phyloP scores from a whole-genome alignment of 2,329 filamentous ascomycete genomes.

The Akanthomyces lecanii region DNA sequence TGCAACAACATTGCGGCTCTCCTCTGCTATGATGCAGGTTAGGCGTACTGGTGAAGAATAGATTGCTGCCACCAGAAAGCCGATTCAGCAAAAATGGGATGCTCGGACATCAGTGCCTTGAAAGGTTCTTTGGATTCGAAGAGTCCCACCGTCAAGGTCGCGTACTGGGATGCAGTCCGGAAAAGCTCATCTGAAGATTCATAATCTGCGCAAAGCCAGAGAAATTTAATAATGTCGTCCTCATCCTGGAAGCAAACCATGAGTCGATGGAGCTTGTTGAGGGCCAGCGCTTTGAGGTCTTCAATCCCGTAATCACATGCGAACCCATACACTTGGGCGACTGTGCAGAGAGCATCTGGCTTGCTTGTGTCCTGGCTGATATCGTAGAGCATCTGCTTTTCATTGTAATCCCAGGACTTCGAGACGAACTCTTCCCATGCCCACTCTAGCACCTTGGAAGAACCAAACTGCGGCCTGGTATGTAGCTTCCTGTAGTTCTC shows the following conservation, averaged over 20 bases:
- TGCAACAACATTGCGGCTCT: no score
- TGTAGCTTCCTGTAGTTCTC: no score
- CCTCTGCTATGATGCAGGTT: no score
- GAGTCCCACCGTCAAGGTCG: neutral
- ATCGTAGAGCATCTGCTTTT: neutral
- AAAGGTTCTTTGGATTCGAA: no score
- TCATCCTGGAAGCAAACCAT: neutral
- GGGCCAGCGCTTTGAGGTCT: neutral
- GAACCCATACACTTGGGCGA: neutral
- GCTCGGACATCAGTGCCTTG: no score
- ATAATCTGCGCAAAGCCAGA: neutral
- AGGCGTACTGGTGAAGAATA: no score
- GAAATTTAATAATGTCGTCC: neutral
- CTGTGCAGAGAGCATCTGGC: neutral
- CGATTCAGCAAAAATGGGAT: no score
- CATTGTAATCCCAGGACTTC: neutral
- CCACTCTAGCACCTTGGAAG: neutral
- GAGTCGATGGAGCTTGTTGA: neutral
- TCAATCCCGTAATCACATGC: neutral
- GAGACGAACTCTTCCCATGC: neutral
- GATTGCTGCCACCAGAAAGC: no score
- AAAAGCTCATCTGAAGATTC: neutral
- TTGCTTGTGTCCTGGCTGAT: neutral
- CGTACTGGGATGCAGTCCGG: neutral
- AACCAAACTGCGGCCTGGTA: neutral